Conservation (phyloP, 305 asterid genomes). For the Coffea humblotiana region DNA sequence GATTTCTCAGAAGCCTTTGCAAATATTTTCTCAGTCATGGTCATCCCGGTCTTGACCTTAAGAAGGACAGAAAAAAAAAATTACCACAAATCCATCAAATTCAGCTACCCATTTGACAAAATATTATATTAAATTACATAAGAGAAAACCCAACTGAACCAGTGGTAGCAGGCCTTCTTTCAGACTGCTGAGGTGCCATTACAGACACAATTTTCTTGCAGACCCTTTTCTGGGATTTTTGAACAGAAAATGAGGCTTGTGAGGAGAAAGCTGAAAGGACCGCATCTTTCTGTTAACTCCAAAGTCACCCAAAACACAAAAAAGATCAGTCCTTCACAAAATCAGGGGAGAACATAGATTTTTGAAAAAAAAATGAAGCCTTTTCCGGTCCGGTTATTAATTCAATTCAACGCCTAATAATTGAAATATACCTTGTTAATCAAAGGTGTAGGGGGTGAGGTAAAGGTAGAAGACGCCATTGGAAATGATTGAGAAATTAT, state of each 20-base stretch:
- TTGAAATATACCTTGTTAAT: conserved; percentile 35
- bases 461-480: conserved; percentile 55
- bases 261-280: conserved; percentile 44
- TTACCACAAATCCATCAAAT: conserved; percentile 20
- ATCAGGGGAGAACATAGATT: neutral
- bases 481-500: neutral
- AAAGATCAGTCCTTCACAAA: neutral
- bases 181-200: conserved; percentile 78
- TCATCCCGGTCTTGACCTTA: conserved; percentile 85
- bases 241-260: conserved; percentile 40
- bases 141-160: conserved; percentile 57
- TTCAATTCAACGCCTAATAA: neutral
- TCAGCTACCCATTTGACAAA: conserved; percentile 4
- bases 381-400: neutral
- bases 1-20: conserved; percentile 81
- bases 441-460: conserved; percentile 42
- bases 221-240: conserved; percentile 42
- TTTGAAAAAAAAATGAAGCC: neutral
- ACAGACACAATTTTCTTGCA: conserved; percentile 61
- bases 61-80: conserved; percentile 8
- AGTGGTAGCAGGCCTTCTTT: conserved; percentile 72
- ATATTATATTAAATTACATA: neutral
- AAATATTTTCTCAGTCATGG: conserved; percentile 90
- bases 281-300: conserved; percentile 51
- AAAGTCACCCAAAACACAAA: conserved; percentile 8